Evolutionary conservation across 257 asterid species (phyloP).

Genomic region (Lycium barbarum): DNA sequence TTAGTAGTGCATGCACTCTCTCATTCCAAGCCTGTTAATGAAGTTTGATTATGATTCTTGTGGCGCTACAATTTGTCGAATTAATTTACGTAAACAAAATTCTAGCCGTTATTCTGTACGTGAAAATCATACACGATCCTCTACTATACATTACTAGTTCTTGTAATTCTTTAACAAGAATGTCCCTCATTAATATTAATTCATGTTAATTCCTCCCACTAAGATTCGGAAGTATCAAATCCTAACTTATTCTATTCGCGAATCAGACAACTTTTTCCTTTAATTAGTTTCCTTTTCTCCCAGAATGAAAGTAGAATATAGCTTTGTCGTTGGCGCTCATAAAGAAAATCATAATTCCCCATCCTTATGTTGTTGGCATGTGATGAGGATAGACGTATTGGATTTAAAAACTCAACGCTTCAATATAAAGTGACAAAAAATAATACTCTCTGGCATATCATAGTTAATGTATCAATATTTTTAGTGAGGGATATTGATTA

Average conservation of each 20-base stretch:
- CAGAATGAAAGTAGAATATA: not conserved
- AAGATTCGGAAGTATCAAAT: not conserved
- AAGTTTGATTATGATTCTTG: too few relatives aligned
- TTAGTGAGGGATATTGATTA: not conserved
- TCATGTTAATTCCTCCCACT: not conserved
- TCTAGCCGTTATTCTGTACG: not conserved
- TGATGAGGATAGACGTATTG: not conserved
- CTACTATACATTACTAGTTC: not conserved
- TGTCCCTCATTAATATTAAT: not conserved
- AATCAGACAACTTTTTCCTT: not conserved
- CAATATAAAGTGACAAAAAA: not conserved
- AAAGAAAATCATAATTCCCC: not conserved
- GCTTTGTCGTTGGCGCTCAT: not conserved
- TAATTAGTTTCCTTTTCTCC: not conserved
- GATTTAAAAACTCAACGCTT: not conserved
- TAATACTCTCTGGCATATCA: not conserved
- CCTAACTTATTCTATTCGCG: not conserved
- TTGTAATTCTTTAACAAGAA: not conserved
- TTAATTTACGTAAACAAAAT: not conserved
- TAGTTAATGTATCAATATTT: not conserved
- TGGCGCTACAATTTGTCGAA: too few relatives aligned
- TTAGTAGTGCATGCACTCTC: not conserved
- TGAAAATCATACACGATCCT: not conserved
- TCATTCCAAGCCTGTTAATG: not conserved
- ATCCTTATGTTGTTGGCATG: not conserved